Conservation (phyloP, 108 stramenopile genomes). For the Cylindrotheca fusiformis region DNA sequence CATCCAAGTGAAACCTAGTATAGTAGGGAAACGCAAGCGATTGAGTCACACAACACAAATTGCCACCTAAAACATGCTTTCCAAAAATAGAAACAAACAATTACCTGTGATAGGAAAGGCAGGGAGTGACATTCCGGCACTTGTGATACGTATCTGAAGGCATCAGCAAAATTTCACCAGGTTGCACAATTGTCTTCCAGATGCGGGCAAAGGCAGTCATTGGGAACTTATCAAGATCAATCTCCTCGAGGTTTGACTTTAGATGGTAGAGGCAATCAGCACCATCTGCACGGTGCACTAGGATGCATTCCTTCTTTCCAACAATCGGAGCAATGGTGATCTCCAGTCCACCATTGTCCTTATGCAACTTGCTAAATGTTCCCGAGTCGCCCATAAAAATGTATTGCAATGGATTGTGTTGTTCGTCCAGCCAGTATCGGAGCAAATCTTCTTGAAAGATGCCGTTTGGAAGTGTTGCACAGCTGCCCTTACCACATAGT, state of each 20-base stretch:
- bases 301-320: conserved; percentile 77
- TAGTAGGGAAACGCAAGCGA: background rate
- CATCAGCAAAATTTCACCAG: conserved; percentile 86
- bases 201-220: conserved; percentile 55
- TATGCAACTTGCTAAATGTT: conserved; percentile 68
- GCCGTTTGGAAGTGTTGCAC: conserved; percentile 50
- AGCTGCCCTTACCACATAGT: conserved; percentile 48
- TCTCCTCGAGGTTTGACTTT: conserved; percentile 42
- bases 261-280: conserved; percentile 56
- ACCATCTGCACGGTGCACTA: conserved; percentile 73
- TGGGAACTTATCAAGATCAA: conserved; percentile 61
- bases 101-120: conserved; percentile 65
- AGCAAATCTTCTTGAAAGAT: conserved; percentile 76
- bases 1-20: conserved; percentile 70
- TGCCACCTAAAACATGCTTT: background rate
- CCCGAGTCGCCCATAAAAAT: conserved; percentile 77
- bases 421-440: conserved; percentile 66
- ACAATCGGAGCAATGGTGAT: conserved; percentile 81
- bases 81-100: too few relatives aligned
- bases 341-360: conserved; percentile 70
- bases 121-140: conserved; percentile 75
- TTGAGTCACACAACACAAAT: background rate
- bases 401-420: conserved; percentile 72
- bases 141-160: conserved; percentile 83
- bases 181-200: conserved; percentile 59